Evolutionary conservation across 352 stramenopile genomes (phyloP).

Genomic region (Phytophthora hibernalis): DNA sequence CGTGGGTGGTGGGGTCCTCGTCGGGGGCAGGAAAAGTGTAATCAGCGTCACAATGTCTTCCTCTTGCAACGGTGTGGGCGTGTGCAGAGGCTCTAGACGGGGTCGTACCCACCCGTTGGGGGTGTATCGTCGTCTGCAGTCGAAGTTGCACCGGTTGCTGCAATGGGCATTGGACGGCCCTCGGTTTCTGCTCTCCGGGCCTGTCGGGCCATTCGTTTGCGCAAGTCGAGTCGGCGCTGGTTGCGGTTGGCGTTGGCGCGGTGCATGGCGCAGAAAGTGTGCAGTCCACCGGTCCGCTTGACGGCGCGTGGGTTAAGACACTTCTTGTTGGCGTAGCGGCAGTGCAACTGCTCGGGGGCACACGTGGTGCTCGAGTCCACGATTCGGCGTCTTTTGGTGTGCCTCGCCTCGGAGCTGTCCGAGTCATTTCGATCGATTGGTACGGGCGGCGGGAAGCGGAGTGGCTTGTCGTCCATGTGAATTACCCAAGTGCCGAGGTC

Average conservation of each 20-base stretch:
- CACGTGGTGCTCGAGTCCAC: constrained; percentile 46
- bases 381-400: constrained; percentile 30
- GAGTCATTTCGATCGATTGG: constrained; percentile 13
- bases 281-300: constrained; percentile 64
- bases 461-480: constrained; percentile 44
- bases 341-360: constrained; percentile 50
- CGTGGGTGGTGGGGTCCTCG: neutral
- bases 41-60: constrained; percentile 56
- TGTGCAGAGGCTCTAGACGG: constrained; percentile 46
- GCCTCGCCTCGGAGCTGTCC: constrained; percentile 3
- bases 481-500: constrained; percentile 41
- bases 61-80: constrained; percentile 45
- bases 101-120: constrained; percentile 9
- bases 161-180: neutral
- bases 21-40: constrained; percentile 37
- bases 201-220: constrained; percentile 55
- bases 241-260: constrained; percentile 75
- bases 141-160: neutral
- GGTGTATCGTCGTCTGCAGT: constrained; percentile 5
- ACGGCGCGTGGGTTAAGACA: constrained; percentile 57
- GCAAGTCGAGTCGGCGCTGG: constrained; percentile 66
- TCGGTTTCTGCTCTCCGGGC: constrained; percentile 16
- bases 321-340: constrained; percentile 73
- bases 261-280: constrained; percentile 73
- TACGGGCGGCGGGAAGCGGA: constrained; percentile 8